Conservation (phyloP, 345 rosid species). For the Syzygium aromaticum region DNA sequence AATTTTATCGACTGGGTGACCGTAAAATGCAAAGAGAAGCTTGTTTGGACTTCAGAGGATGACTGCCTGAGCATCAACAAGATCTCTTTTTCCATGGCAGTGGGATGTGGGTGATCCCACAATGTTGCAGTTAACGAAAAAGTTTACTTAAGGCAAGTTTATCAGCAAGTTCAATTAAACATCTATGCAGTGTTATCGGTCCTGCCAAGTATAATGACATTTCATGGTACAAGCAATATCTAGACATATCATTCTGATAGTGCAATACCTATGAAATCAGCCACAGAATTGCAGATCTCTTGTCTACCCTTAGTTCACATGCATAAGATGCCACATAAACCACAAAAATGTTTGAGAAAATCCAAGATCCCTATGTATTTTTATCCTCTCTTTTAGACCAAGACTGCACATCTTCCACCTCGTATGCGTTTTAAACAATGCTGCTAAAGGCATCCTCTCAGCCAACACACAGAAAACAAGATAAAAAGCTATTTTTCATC, state of each 20-base stretch:
- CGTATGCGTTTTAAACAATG: not conserved
- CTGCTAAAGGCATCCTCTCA: not conserved
- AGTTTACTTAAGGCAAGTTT: not conserved
- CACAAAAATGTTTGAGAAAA: not conserved
- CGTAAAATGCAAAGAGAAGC: not conserved
- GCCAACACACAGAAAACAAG: not conserved
- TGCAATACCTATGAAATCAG: not conserved
- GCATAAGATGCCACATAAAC: not conserved
- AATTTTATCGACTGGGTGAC: not conserved
- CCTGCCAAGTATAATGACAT: not conserved
- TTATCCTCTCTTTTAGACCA: not conserved
- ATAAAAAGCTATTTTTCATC: not conserved
- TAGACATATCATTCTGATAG: not conserved
- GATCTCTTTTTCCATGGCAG: not conserved
- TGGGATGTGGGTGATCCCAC: not conserved
- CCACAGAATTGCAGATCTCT: not conserved
- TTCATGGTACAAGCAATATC: not conserved
- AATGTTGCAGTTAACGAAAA: not conserved
- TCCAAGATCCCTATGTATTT: not conserved
- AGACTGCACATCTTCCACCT: not conserved
- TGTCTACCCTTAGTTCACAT: not conserved
- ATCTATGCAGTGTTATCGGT: not conserved
- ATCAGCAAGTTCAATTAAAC: not conserved
- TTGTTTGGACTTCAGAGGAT: not conserved
- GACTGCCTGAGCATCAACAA: not conserved